phyloP scores from a whole-genome alignment of 768 basidiomycete genomes.

The Cystoderma amianthinum region DNA sequence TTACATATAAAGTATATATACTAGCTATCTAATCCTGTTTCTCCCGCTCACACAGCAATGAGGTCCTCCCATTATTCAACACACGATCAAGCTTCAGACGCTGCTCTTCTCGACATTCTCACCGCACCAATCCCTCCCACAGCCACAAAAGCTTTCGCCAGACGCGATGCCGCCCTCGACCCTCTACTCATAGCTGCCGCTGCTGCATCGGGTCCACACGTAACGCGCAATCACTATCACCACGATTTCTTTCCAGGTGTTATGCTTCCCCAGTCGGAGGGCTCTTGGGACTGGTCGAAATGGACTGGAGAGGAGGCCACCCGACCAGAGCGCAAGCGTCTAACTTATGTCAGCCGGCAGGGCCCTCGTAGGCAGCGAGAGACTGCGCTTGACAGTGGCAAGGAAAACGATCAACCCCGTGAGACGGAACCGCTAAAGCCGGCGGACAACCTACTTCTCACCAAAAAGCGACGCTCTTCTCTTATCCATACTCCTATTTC shows the following conservation, averaged over 20 bases:
- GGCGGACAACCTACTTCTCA: constrained; percentile 29
- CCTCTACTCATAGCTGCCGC: constrained; percentile 76
- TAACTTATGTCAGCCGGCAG: constrained; percentile 68
- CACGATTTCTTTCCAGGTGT: constrained; percentile 71
- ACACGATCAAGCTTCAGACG: constrained; percentile 32
- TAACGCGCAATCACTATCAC: constrained; percentile 81
- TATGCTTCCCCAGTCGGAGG: constrained; percentile 43
- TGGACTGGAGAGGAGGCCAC: constrained; percentile 37
- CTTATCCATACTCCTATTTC: constrained; percentile 12
- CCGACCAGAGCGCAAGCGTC: constrained; percentile 34
- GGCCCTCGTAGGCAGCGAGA: constrained; percentile 60
- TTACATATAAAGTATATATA: too few relatives aligned
- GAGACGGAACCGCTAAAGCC: constrained; percentile 29
- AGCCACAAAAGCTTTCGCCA: constrained; percentile 35
- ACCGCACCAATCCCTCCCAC: constrained; percentile 41
- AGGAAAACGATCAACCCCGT: constrained; percentile 43
- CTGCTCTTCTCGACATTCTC: constrained; percentile 59
- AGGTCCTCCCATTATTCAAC: constrained; percentile 12
- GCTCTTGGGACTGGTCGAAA: constrained; percentile 52
- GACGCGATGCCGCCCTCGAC: constrained; percentile 71
- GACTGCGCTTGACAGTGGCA: constrained; percentile 24
- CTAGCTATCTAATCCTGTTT: constrained; percentile 6
- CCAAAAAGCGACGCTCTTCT: constrained; percentile 32
- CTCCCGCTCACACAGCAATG: constrained; percentile 13
- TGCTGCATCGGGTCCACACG: constrained; percentile 64